A percentile compares a stretch with the other conserved stretches of the same genome.
Evolutionary conservation across 768 basidiomycete species (phyloP).

Genomic region (Cystofilobasidium macerans): DNA sequence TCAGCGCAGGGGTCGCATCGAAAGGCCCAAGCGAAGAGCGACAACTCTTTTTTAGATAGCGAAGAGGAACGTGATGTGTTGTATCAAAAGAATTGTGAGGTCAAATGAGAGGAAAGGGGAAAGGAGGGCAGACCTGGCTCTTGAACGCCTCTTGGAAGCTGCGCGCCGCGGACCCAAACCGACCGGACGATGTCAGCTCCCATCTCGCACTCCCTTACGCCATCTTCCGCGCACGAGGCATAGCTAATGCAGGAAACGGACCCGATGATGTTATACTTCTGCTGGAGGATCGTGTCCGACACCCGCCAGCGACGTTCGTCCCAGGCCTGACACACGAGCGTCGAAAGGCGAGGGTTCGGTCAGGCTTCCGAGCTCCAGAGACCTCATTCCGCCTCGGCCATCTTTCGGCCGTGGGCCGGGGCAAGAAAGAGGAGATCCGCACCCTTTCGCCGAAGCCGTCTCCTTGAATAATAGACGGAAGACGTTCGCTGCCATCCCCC

Average conservation of each 20-base stretch:
- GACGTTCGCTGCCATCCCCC: constrained; percentile 12
- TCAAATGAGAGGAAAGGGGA: too few relatives aligned
- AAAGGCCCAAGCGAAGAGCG: too few relatives aligned
- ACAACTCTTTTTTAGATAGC: too few relatives aligned
- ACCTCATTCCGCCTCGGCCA: too few relatives aligned
- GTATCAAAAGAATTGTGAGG: too few relatives aligned
- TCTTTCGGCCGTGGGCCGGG: too few relatives aligned
- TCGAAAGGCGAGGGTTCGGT: background rate
- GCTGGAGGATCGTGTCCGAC: constrained; percentile 14
- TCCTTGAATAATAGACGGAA: background rate
- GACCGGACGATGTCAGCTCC: background rate
- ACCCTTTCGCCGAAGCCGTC: constrained; percentile 17
- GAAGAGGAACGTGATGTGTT: too few relatives aligned
- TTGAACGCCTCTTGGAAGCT: constrained; percentile 43
- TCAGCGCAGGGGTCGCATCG: too few relatives aligned
- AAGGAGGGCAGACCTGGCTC: too few relatives aligned
- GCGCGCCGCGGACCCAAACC: background rate
- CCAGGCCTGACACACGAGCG: constrained; percentile 14
- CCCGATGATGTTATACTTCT: constrained; percentile 18
- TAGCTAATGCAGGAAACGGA: background rate
- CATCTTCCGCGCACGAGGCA: background rate
- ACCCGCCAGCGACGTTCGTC: constrained; percentile 19
- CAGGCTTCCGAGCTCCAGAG: too few relatives aligned
- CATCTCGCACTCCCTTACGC: background rate
- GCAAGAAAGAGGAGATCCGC: background rate